Conservation (phyloP, 345 rosid genomes). For the Eucalyptus curtisii region DNA sequence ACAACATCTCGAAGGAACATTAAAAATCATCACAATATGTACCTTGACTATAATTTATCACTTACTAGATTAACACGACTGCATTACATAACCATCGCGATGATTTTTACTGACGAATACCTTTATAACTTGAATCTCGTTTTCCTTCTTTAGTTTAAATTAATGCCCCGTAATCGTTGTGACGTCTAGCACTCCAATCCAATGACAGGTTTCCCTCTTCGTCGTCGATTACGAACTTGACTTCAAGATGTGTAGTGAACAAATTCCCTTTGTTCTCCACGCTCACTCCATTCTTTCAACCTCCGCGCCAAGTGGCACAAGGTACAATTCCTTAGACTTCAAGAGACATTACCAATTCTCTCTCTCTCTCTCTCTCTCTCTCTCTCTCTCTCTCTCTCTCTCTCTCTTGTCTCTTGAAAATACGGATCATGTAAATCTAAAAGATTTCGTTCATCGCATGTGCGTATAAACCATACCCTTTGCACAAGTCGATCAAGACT, state of each 20-base stretch:
- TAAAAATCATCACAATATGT: no score
- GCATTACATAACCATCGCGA: rapidly evolving
- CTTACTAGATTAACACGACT: not conserved
- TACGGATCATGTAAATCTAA: not conserved
- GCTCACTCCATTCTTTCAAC: not conserved
- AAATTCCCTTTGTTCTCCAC: not conserved
- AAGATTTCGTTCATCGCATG: not conserved
- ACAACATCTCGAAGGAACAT: not conserved
- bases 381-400: not conserved
- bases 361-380: not conserved
- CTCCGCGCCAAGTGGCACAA: not conserved
- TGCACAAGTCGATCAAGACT: not conserved
- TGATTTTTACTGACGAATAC: not conserved
- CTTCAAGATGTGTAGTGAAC: not conserved
- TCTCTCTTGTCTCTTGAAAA: not conserved
- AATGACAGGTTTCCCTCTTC: not conserved
- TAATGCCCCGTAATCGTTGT: rapidly evolving
- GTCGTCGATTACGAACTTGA: not conserved
- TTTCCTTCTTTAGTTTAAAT: not conserved
- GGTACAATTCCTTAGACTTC: not conserved
- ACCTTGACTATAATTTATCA: rapidly evolving
- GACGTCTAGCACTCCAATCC: not conserved
- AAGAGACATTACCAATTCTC: not conserved
- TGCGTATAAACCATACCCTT: not conserved
- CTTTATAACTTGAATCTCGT: not conserved